Evolutionary conservation across 164 flowering plant species (phyloP).

Genomic region (Kalanchoe fedtschenkoi): DNA sequence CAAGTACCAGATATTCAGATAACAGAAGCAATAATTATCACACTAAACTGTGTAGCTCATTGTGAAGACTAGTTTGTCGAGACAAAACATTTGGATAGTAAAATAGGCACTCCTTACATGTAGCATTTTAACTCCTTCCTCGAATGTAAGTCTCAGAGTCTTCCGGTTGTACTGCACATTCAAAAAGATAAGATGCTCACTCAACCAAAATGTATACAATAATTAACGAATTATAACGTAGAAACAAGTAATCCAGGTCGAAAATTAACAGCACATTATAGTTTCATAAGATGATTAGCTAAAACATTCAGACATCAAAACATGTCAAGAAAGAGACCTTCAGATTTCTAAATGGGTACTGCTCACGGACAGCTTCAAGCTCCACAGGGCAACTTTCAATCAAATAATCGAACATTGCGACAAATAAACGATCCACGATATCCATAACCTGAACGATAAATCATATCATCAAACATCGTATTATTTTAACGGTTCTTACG

Average conservation of each 20-base stretch:
- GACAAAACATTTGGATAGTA: not conserved
- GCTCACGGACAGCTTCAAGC: conserved; percentile 62
- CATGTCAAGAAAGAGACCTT: conserved; percentile 34
- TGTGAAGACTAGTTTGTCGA: too few species aligned
- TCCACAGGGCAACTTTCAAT: conserved; percentile 54
- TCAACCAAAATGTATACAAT: not conserved
- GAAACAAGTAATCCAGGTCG: not conserved
- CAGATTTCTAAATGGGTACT: conserved; percentile 75
- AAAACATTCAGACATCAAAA: not conserved
- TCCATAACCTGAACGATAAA: conserved; percentile 62
- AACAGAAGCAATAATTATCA: not conserved
- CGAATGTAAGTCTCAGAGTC: conserved; percentile 66
- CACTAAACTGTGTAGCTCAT: too few species aligned
- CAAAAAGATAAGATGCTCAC: conserved; percentile 3
- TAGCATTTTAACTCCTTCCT: conserved; percentile 82
- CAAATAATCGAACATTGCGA: conserved; percentile 62
- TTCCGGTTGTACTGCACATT: conserved; percentile 46
- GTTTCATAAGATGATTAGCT: not conserved
- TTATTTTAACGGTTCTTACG: not conserved
- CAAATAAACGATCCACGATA: conserved; percentile 68
- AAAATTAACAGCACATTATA: not conserved
- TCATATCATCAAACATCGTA: not conserved
- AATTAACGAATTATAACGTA: too few species aligned
- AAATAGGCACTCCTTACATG: conserved; percentile 31
- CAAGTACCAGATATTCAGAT: not conserved